These are phyloP conservation scores for Lachnellula occidentalis DNA, from an alignment of 2,329 filamentous ascomycete species.

Conservation along the genomic window DNA sequence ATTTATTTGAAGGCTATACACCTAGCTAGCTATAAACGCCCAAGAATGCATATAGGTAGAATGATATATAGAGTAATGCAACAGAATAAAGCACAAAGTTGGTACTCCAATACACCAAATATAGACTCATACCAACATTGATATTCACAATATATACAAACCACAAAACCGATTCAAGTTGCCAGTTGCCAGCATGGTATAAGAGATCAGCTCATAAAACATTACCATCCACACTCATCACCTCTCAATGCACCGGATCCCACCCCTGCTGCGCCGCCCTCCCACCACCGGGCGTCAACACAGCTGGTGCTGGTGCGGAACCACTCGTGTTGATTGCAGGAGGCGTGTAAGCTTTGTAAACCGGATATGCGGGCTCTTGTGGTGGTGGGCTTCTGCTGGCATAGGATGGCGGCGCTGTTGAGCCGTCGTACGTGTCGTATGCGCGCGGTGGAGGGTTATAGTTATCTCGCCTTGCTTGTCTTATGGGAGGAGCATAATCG, in stretches of 20 bases:
- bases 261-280: conserved; percentile 14
- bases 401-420: conserved; percentile 18
- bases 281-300: conserved; percentile 8
- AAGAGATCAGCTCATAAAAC: too few relatives aligned
- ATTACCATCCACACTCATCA: too few relatives aligned
- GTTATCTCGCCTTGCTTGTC: conserved; percentile 6
- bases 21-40: too few relatives aligned
- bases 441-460: conserved; percentile 4
- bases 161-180: too few relatives aligned
- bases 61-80: too few relatives aligned
- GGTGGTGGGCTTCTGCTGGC: conserved; percentile 22
- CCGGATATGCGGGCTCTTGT: conserved; percentile 20
- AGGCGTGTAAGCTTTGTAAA: conserved; percentile 21
- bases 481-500: conserved; percentile 4
- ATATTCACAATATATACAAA: too few relatives aligned
- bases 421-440: conserved; percentile 10
- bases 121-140: too few relatives aligned
- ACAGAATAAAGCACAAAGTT: too few relatives aligned
- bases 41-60: too few relatives aligned
- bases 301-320: neutral
- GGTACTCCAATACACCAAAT: too few relatives aligned
- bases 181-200: too few relatives aligned
- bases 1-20: too few relatives aligned
- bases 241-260: conserved; percentile 20
- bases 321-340: conserved; percentile 4